Conservation (phyloP, 2,329 filamentous ascomycete genomes). For the Nigrospora sphaerica region DNA sequence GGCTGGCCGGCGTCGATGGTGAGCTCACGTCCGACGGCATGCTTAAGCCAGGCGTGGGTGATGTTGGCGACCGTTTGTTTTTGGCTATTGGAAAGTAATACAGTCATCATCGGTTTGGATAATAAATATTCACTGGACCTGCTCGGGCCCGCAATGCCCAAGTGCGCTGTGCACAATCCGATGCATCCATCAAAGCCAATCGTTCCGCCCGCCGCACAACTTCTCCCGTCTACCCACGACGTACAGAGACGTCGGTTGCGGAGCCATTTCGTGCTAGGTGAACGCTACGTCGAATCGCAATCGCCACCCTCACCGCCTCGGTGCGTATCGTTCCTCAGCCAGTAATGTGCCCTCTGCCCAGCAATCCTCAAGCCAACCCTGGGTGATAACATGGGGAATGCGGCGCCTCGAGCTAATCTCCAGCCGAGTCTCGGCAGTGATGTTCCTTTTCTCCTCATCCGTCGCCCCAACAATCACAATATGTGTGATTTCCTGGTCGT, state of each 20-base stretch:
- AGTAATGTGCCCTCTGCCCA: constrained; percentile 73
- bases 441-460: constrained; percentile 29
- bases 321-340: constrained; percentile 63
- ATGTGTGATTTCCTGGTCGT: constrained; percentile 60
- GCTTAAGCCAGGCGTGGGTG: constrained; percentile 84
- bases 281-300: neutral
- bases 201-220: too few species aligned
- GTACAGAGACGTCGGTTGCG: too few species aligned
- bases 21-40: constrained; percentile 73
- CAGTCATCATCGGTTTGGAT: too few species aligned
- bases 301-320: constrained; percentile 7
- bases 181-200: too few species aligned
- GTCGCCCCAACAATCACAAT: constrained; percentile 51
- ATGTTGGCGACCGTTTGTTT: constrained; percentile 86
- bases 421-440: constrained; percentile 36
- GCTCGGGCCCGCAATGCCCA: too few species aligned
- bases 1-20: constrained; percentile 73
- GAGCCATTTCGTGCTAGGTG: too few species aligned
- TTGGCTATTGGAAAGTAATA: constrained; percentile 69
- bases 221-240: too few species aligned
- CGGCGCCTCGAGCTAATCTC: constrained; percentile 34
- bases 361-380: constrained; percentile 70
- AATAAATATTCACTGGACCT: too few species aligned
- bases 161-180: too few species aligned
- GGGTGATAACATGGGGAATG: constrained; percentile 62